A percentile compares a stretch with the other conserved stretches of the same genome.
phyloP scores from a whole-genome alignment of 2,329 filamentous ascomycete species.

The Talaromyces sp. region DNA sequence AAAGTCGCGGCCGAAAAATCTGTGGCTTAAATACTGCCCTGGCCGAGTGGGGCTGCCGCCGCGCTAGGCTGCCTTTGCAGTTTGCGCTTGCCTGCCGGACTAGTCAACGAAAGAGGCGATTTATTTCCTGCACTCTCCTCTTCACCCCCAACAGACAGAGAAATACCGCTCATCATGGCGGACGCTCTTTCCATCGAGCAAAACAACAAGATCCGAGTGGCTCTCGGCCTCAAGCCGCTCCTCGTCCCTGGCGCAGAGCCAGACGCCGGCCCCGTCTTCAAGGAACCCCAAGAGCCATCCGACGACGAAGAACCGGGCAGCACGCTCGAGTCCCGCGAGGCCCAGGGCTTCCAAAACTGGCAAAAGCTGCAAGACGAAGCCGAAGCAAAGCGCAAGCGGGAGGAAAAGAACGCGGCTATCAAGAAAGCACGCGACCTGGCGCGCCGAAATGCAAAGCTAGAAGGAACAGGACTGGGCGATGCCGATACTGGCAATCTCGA shows the following conservation, averaged over 20 bases:
- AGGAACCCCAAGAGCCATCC: constrained; percentile 38
- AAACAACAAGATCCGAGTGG: constrained; percentile 84
- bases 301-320: constrained; percentile 67
- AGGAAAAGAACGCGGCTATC: constrained; percentile 74
- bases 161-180: constrained; percentile 32
- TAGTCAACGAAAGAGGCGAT: neutral
- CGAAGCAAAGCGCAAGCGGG: constrained; percentile 68
- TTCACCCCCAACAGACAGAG: neutral
- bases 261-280: constrained; percentile 50
- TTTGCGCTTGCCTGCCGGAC: constrained; percentile 5
- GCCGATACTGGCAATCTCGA: constrained; percentile 62
- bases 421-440: constrained; percentile 83
- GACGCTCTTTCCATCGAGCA: constrained; percentile 75
- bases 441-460: constrained; percentile 66
- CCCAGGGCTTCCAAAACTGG: constrained; percentile 43
- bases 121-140: neutral
- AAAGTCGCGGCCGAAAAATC: constrained; percentile 29
- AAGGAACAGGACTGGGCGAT: constrained; percentile 82
- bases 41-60: constrained; percentile 12
- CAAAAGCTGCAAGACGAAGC: constrained; percentile 61
- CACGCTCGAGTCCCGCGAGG: constrained; percentile 67
- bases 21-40: constrained; percentile 20
- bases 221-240: constrained; percentile 83
- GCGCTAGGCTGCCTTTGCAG: constrained; percentile 25
- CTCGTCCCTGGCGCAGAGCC: constrained; percentile 65